Base-by-base conservation (phyloP, 495 filamentous ascomycete genomes). In the Penicillium turbatum region DNA sequence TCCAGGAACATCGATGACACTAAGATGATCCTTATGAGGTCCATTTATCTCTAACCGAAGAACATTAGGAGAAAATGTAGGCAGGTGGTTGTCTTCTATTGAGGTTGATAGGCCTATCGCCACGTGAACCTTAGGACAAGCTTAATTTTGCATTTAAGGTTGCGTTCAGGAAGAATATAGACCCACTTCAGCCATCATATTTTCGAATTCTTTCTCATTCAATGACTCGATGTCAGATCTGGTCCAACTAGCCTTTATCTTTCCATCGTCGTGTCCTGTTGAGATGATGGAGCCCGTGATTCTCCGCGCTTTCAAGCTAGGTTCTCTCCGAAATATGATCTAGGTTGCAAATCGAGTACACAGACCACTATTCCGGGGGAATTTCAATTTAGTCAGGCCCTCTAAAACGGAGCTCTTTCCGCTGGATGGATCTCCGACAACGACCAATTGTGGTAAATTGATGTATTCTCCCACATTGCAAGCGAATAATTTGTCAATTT, bases 1-100 rank as follows among this genome's bases (percentile, higher is more conserved):
- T 0, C 84, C 81, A 1, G 83, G 83, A 2, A 86, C 74, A 56
- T 88, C 82, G 37, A 86, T 80, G 1, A 88, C 68, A 40, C 71
- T 84, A 2, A 88, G 64, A 54, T 87, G 76, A 16, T 79, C 68
- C 51, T 82, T 70, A 2, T 80, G 41, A 0, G 83, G 84, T 0
- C 86, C 82, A 19, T 54, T 53, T 4, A 85, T 78, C 59, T 86
- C 81, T 15, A 87, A 71, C 31, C 73, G 77, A 11, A 87, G 72
- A 2, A 87, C 69, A 57, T 84, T 75, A 5, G 76, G 66, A 2
- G 79, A 79, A 51, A 88, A 86, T 0, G 74, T 69, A 5, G 66
- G 57, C 24, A 54, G 47, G n/a, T n/a, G n/a, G 6, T 16, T 19
- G 11, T 52, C 57, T 4, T 50, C 52, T 0, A 57, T 40, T 4